Conservation (phyloP, 495 filamentous ascomycete species). For the Bacidia gigantensis region DNA sequence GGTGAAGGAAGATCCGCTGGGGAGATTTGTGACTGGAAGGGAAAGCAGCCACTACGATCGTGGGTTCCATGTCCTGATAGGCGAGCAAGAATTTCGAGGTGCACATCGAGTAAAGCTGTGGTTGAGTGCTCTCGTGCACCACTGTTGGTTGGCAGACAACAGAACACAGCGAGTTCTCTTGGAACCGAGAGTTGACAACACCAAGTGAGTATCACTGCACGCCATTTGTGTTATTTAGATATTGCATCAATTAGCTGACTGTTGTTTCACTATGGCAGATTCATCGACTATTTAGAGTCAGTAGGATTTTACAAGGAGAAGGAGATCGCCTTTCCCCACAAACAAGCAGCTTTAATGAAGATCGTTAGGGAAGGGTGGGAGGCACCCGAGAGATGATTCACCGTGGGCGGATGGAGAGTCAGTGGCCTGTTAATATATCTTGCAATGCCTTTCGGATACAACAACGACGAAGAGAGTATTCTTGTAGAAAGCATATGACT, state of each 20-base stretch:
- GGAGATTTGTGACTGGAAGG: constrained; percentile 43
- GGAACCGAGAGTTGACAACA: constrained; percentile 87
- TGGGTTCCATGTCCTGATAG: constrained; percentile 76
- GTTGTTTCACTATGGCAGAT: constrained; percentile 32
- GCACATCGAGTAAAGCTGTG: constrained; percentile 58
- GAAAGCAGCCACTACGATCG: constrained; percentile 67
- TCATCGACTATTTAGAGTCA: constrained; percentile 60
- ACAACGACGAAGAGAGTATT: too few species aligned
- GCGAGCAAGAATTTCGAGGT: constrained; percentile 85
- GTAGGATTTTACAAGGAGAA: constrained; percentile 79
- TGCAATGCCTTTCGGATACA: too few species aligned
- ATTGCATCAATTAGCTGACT: neutral
- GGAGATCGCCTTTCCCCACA: constrained; percentile 82
- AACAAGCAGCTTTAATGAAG: constrained; percentile 78
- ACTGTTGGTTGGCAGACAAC: constrained; percentile 63
- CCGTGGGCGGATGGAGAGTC: neutral
- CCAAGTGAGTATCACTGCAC: constrained; percentile 53
- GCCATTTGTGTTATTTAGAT: too few species aligned
- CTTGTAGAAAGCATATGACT: too few species aligned
- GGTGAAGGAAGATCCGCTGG: constrained; percentile 85
- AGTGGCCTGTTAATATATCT: too few species aligned
- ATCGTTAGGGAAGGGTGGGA: constrained; percentile 73
- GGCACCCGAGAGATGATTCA: constrained; percentile 50
- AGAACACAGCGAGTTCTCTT: constrained; percentile 69
- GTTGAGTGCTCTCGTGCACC: constrained; percentile 77